Conservation (phyloP, 805 yeast genomes). For the Schwanniomyces vanrijiae region DNA sequence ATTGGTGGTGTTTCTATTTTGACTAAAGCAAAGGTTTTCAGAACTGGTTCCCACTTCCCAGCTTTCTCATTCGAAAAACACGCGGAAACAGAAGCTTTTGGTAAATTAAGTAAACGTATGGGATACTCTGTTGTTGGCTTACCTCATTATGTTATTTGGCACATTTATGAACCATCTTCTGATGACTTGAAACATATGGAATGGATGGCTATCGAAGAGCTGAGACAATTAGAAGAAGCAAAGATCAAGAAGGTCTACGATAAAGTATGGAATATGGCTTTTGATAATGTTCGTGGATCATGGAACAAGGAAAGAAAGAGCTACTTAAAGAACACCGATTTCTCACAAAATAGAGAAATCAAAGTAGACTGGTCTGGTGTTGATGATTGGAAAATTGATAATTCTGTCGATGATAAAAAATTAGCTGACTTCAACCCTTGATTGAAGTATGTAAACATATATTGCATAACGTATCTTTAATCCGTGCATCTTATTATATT, state of each 20-base stretch:
- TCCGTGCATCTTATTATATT: background rate
- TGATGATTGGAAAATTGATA: conserved; percentile 42
- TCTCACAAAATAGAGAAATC: conserved; percentile 46
- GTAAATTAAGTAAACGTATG: conserved; percentile 83
- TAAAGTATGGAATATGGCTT: conserved; percentile 74
- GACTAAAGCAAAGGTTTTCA: conserved; percentile 82
- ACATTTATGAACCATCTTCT: conserved; percentile 90
- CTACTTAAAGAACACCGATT: conserved; percentile 77
- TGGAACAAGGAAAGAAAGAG: conserved; percentile 74
- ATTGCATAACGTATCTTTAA: background rate
- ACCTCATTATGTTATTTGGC: conserved; percentile 97
- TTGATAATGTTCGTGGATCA: conserved; percentile 66
- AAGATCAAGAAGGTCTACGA: conserved; percentile 65
- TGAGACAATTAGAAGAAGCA: conserved; percentile 60
- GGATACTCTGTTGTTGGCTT: conserved; percentile 84
- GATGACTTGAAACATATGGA: conserved; percentile 85
- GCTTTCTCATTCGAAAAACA: conserved; percentile 95
- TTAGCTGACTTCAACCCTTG: conserved; percentile 44
- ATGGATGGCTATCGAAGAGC: conserved; percentile 84
- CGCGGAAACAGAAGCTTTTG: conserved; percentile 98
- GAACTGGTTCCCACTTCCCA: conserved; percentile 90
- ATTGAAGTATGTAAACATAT: background rate
- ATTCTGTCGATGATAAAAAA: conserved; percentile 26
- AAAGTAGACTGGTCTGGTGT: conserved; percentile 71
- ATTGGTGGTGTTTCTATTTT: conserved; percentile 96